These are phyloP conservation scores for Acanthamoeba sp. DNA, from an alignment of 208 protist species.

Conservation along the genomic window DNA sequence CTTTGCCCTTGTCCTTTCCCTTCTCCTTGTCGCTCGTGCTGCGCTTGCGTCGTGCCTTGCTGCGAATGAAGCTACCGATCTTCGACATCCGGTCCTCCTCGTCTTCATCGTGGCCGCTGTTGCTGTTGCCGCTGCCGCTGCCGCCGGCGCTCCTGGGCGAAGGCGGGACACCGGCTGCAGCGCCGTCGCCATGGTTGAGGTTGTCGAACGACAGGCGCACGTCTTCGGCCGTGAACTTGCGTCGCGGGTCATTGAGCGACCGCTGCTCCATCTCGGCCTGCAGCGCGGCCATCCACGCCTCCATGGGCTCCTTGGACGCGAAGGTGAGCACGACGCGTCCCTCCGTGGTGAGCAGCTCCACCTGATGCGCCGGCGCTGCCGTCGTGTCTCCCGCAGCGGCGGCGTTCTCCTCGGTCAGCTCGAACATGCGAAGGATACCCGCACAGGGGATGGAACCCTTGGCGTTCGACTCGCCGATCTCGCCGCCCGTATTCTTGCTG, in stretches of 20 bases:
- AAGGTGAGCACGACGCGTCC: slow-evolving; percentile 35
- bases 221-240: slow-evolving; percentile 6
- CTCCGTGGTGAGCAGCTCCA: slow-evolving; percentile 31
- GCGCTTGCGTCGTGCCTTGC: slow-evolving; percentile 20
- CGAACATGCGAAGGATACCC: slow-evolving; percentile 7
- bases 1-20: neutral
- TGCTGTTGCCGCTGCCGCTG: neutral
- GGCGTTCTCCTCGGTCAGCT: neutral
- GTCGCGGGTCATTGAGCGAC: neutral
- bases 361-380: neutral
- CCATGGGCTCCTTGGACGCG: neutral
- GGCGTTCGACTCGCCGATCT: slow-evolving; percentile 17
- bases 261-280: neutral
- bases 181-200: neutral
- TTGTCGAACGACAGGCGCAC: neutral
- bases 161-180: neutral
- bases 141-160: neutral
- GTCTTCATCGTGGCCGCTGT: neutral
- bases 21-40: slow-evolving; percentile 59
- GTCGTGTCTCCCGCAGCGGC: neutral
- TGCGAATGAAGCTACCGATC: slow-evolving; percentile 28
- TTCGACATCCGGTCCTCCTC: neutral
- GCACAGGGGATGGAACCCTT: slow-evolving; percentile 35
- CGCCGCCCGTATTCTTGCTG: neutral
- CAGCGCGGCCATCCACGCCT: neutral